Evolutionary conservation across 2,329 filamentous ascomycete genomes (phyloP).

Genomic region (Monosporascus sp.): DNA sequence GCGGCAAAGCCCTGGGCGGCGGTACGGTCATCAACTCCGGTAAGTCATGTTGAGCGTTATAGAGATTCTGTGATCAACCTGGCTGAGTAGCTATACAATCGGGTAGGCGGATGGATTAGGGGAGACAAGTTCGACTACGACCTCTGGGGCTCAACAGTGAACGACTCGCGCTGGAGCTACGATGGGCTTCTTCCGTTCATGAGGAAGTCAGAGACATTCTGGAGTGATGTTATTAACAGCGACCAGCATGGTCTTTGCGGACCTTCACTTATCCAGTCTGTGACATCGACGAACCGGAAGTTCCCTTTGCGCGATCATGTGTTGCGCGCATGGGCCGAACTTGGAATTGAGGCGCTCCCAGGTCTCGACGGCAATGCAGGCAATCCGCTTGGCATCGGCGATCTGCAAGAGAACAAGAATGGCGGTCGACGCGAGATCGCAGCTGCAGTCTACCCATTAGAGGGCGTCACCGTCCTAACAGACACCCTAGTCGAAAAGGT

Average conservation of each 20-base stretch:
- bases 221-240: slow-evolving; percentile 8
- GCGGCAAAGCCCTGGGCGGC: slow-evolving; percentile 32
- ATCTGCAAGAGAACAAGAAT: slow-evolving; percentile 10
- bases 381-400: slow-evolving; percentile 19
- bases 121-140: slow-evolving; percentile 36
- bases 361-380: slow-evolving; percentile 12
- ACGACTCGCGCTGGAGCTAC: slow-evolving; percentile 34
- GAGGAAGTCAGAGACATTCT: slow-evolving; percentile 24
- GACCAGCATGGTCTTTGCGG: slow-evolving; percentile 21
- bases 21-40: slow-evolving; percentile 30
- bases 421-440: slow-evolving; percentile 12
- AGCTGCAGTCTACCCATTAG: slow-evolving; percentile 5
- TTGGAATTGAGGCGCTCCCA: slow-evolving; percentile 18
- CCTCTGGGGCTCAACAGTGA: slow-evolving; percentile 30
- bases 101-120: slow-evolving; percentile 29
- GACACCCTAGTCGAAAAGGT: slow-evolving; percentile 10
- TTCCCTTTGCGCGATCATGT: slow-evolving; percentile 28
- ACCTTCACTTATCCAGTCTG: slow-evolving; percentile 16
- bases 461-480: slow-evolving; percentile 4
- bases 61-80: not conserved
- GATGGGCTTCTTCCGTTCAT: slow-evolving; percentile 36
- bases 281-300: slow-evolving; percentile 19
- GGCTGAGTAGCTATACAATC: not conserved
- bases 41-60: not conserved
- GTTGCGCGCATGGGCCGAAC: slow-evolving; percentile 24